Conservation (phyloP, 257 asterid genomes). For the Solanum tarapatanum region DNA sequence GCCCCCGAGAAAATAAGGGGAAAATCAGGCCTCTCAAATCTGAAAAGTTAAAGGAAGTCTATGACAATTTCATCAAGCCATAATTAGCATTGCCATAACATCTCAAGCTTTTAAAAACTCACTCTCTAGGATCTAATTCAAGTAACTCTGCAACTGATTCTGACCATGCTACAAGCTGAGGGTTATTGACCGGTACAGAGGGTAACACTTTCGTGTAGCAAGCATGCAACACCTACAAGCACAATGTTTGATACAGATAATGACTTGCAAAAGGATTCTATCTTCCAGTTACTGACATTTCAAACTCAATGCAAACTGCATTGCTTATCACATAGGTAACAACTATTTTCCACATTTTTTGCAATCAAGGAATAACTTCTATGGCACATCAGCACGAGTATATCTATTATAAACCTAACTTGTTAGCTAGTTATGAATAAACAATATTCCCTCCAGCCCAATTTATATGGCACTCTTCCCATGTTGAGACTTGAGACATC, state of each 20-base stretch:
- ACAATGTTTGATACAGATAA: not conserved
- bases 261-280: not conserved
- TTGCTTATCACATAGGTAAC: not conserved
- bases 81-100: not conserved
- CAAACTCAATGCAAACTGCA: not conserved
- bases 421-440: not conserved
- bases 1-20: constrained; percentile 72
- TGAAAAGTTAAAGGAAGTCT: constrained; percentile 28
- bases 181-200: constrained; percentile 71
- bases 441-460: not conserved
- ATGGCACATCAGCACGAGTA: not conserved
- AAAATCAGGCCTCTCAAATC: constrained; percentile 81
- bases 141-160: constrained; percentile 71
- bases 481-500: not conserved
- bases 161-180: constrained; percentile 88
- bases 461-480: not conserved
- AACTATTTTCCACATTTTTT: not conserved
- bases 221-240: constrained; percentile 71
- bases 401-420: not conserved
- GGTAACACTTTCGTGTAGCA: constrained; percentile 85
- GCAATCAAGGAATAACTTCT: not conserved
- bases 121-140: constrained; percentile 82
- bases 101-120: constrained; percentile 9
- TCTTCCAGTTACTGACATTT: not conserved
- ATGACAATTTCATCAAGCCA: not conserved